phyloP scores from a whole-genome alignment of 768 basidiomycete genomes.

The Trametes coccinea region DNA sequence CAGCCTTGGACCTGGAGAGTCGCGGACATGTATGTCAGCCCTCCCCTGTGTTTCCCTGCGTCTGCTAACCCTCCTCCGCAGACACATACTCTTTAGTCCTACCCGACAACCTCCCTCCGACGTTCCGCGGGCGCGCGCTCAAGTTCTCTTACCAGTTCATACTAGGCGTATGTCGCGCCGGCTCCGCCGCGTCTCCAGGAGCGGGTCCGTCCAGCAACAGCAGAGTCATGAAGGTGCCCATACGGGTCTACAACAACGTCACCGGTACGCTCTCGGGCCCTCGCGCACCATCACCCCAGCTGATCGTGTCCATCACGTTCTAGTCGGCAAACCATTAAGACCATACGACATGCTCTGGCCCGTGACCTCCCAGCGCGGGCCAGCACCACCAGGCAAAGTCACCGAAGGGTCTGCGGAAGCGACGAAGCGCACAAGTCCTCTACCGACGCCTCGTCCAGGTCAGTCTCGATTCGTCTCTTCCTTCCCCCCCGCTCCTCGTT shows the following conservation, averaged over 20 bases:
- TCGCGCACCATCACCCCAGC: not conserved
- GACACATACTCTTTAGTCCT: constrained; percentile 79
- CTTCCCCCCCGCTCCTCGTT: not conserved
- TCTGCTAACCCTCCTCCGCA: constrained; percentile 33
- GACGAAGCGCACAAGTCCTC: not conserved
- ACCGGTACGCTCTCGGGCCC: constrained; percentile 50
- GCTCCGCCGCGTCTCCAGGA: constrained; percentile 19
- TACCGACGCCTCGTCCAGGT: constrained; percentile 5
- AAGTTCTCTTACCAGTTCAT: constrained; percentile 88
- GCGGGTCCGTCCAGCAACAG: constrained; percentile 55
- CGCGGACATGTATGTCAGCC: constrained; percentile 67
- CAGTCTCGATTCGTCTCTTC: not conserved
- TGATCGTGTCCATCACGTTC: not conserved
- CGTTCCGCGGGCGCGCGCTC: constrained; percentile 82
- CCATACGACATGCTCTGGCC: constrained; percentile 90
- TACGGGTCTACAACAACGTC: constrained; percentile 88
- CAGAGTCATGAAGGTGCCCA: constrained; percentile 86
- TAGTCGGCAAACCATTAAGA: constrained; percentile 50
- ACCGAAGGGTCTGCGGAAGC: constrained; percentile 10
- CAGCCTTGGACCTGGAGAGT: constrained; percentile 78
- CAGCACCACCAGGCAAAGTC: constrained; percentile 12
- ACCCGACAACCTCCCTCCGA: constrained; percentile 84
- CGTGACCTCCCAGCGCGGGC: constrained; percentile 34
- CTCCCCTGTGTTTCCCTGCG: not conserved
- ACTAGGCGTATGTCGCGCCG: constrained; percentile 81